Evolutionary conservation across 176 grass and related monocot species (phyloP).

Genomic region (Tillandsia fasciculata): DNA sequence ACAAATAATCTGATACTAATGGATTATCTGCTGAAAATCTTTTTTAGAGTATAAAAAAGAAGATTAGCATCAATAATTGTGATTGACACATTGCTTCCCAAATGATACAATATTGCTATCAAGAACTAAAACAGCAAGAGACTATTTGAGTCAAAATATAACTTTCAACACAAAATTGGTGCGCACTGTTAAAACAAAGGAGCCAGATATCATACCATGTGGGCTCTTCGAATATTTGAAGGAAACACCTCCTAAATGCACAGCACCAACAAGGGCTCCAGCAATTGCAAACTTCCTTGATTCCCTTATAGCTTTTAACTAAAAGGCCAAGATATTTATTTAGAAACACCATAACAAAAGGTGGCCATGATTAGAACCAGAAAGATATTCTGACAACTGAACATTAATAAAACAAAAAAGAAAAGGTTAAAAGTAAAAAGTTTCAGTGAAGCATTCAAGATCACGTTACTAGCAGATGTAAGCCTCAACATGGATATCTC

Average conservation of each 20-base stretch:
- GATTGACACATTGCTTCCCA: not conserved
- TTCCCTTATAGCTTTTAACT: slow-evolving; percentile 78
- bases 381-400: not conserved
- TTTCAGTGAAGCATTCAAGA: not conserved
- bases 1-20: too few relatives aligned
- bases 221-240: slow-evolving; percentile 84
- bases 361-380: not conserved
- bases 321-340: not conserved
- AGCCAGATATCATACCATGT: slow-evolving; percentile 47
- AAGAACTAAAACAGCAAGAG: not conserved
- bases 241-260: slow-evolving; percentile 71
- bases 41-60: not conserved
- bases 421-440: not conserved
- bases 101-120: not conserved
- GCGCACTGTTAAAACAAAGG: not conserved
- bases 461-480: not conserved
- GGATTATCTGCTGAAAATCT: too few relatives aligned
- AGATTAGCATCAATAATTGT: not conserved
- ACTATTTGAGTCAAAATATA: not conserved
- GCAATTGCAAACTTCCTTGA: slow-evolving; percentile 66
- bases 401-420: not conserved
- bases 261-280: slow-evolving; percentile 50
- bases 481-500: not conserved
- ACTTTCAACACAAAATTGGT: not conserved
- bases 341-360: not conserved